Base-by-base conservation (phyloP, 1,139 yeast species). In the Candida dubliniensis region DNA sequence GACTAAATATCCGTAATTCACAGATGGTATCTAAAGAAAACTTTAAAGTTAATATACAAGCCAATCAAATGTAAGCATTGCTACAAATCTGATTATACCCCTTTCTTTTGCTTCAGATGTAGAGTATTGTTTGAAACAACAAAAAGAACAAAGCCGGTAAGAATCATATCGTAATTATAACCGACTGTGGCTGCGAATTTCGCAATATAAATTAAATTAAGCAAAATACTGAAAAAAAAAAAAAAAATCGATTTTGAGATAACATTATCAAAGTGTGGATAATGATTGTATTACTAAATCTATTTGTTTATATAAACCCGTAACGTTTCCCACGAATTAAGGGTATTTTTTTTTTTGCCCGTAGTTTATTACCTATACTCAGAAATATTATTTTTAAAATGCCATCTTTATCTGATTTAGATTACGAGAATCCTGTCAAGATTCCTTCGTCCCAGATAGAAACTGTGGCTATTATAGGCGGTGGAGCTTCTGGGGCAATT, bases 401-500 rank as follows among this genome's bases (percentile, higher is more conserved):
- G 53, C 55, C 55, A 15, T 48, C 46, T 14, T 30, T 41, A 3
- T 41, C 47, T 11, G 43, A 47, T 32, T 38, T 48, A 18, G 49
- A 48, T 26, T 42, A 46, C 26, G 46, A 44, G 4, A 33, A 35
- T 10, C 54, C 53, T 3, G 52, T 53, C 13, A 13, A 31, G 3
- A 12, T 53, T 8, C 33, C 53, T 8, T 18, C 34, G 7, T 10
- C 38, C 4, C 53, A 54, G 50, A 46, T 66, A 27, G 53, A 60
- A 40, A 58, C 66, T 2, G 57, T 75, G 10, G 81, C 79, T 8
- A 64, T 77, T 31, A 73, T 77, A 14, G 81, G 82, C 1, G 81
- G 77, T 15, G 82, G 82, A 1, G 80, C 81, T 3, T 70, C 77
- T 1, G 81, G 81, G 3, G 75, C 77, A 10, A 64, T 75, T 30